phyloP scores from a whole-genome alignment of 148 eudicot genomes.

The Camellia sinensis region DNA sequence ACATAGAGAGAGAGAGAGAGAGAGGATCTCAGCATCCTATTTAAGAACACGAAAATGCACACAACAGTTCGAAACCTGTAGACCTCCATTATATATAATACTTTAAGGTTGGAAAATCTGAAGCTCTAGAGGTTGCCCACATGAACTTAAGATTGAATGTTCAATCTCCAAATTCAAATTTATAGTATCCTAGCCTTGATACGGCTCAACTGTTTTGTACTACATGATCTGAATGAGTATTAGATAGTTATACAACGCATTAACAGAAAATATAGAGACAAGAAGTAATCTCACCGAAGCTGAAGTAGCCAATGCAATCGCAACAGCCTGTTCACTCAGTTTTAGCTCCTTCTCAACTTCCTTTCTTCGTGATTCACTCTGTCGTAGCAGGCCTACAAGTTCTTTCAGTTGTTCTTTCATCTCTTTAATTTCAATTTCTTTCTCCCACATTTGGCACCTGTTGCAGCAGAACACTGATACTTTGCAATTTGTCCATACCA shows the following conservation, averaged over 20 bases:
- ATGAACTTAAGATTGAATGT: background rate
- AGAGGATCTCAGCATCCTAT: background rate
- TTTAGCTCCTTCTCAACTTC: conserved; percentile 94
- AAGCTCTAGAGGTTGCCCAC: background rate
- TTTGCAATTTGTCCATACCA: conserved; percentile 4
- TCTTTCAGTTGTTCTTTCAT: conserved; percentile 95
- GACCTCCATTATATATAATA: background rate
- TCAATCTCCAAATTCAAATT: background rate
- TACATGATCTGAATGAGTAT: background rate
- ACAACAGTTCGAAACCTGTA: background rate
- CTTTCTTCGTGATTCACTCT: conserved; percentile 87
- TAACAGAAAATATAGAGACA: background rate
- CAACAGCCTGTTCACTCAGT: conserved; percentile 74
- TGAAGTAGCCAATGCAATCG: conserved; percentile 63
- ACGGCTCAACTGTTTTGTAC: background rate
- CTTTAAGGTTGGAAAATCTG: background rate
- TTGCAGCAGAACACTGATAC: background rate
- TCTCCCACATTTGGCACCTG: conserved; percentile 88
- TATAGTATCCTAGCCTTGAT: background rate
- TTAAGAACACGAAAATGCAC: background rate
- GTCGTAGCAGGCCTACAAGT: conserved; percentile 76
- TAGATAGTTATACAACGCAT: background rate
- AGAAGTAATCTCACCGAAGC: conserved; percentile 50
- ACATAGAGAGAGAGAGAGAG: background rate
- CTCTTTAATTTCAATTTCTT: conserved; percentile 77